Conservation (phyloP, 257 asterid species). For the Parsonsia alboflavescens region DNA sequence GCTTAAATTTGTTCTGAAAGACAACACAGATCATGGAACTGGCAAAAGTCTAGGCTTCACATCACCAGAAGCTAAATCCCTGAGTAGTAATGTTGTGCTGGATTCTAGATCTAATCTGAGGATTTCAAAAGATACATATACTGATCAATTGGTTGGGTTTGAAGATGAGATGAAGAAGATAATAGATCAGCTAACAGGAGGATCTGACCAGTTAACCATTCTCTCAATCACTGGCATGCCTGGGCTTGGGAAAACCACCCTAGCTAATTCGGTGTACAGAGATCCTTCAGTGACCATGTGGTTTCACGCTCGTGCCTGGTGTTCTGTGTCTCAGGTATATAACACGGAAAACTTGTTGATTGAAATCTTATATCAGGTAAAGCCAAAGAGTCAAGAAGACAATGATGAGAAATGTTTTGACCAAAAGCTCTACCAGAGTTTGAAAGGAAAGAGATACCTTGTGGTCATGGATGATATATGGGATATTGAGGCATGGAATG, state of each 20-base stretch:
- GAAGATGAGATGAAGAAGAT: neutral
- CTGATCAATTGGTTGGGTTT: neutral
- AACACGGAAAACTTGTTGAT: neutral
- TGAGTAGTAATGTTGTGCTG: neutral
- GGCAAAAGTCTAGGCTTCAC: neutral
- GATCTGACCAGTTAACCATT: neutral
- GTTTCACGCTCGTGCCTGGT: neutral
- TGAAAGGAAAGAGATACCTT: constrained; percentile 15
- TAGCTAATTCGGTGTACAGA: neutral
- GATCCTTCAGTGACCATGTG: neutral
- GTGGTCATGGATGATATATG: constrained; percentile 24
- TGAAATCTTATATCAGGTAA: neutral
- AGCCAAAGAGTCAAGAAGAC: neutral
- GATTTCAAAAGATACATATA: neutral
- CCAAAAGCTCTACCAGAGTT: constrained; percentile 1
- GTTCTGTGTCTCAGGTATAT: constrained; percentile 12
- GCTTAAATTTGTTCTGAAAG: neutral
- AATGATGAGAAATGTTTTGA: neutral
- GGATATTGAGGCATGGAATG: constrained; percentile 16
- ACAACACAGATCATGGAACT: neutral
- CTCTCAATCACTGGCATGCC: constrained; percentile 18
- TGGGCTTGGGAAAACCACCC: constrained; percentile 12
- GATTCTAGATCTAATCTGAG: neutral
- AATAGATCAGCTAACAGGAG: neutral
- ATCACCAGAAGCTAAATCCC: neutral